Evolutionary conservation across 331 rosid species (phyloP), one percentile per base, ranked within the genome.

Genomic region (Quercus phellos): DNA sequence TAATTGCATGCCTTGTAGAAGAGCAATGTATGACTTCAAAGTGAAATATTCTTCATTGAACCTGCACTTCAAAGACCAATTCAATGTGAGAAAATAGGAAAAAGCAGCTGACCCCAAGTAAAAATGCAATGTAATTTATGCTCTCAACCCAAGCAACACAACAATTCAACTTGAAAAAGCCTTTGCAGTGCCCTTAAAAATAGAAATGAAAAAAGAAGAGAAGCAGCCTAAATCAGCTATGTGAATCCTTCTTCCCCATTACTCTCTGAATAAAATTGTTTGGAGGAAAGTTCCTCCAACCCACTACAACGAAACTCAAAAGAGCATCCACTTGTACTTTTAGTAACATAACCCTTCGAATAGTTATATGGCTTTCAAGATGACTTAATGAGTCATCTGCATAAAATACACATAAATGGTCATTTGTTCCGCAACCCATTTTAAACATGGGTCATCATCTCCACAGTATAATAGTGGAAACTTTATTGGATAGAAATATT

Each of bases 1-100:
- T 95, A 70, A 66, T 83, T 70, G 85, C 76, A 55, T 79, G 87
- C 94, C 90, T 90, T 61, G 68, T 70, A 83, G 76, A 84, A 77
- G 83, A 86, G 88, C 89, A 83, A 75, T 35, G 67, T 68, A 69
- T 58, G 69, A 67, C 24, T 76, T 85, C 72, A 87, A 63, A 59
- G 22, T 66, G 50, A 83, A 80, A 35, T 66, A 70, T 59, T 79
- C 75, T 72, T 81, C 92, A 85, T 84, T 60, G 80, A 80, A 55
- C 87, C 98, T 90, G 93, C 84, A 59, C 58, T 78, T 54, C 77
- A 55, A 60, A 82, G 17, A 81, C 24, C 27, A 42, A 82, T 54
- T 74, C 53, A 32, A 54, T 80, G 32, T 77, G 60, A 91, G 78
- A 72, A 51, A 63, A 76, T 11, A 27, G 6, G 70, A 81, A 71